Evolutionary conservation across 495 filamentous ascomycete species (phyloP), one percentile per base, ranked within the genome.

Genomic region (Pseudevernia furfuracea): DNA sequence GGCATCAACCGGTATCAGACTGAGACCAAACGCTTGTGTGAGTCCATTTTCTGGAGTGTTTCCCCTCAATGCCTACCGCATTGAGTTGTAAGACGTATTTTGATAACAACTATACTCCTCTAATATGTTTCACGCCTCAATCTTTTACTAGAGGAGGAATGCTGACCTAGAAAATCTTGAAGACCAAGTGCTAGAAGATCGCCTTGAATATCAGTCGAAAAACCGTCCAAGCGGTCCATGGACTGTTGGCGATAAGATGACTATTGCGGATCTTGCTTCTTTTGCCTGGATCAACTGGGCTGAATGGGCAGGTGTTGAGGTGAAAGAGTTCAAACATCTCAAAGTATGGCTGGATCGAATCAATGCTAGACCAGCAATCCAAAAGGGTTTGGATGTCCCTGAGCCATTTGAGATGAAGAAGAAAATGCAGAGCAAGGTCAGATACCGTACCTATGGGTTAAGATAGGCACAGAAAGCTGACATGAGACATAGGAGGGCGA

Each of bases 201-300:
- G 75, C 4, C 75, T 81, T 52, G 65, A 73, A 56, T 74, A 76
- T 48, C 72, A 75, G 53, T 44, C 48, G 10, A 53, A 61, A 30
- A 76, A 10, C 37, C 68, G 67, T 39, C 73, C 66, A 36, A 64
- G 67, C 1, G 75, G 79, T 19, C 79, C 75, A 8, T 78, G 75
- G 55, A 68, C 78, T 8, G 76, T 76, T 5, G 77, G 77, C 2
- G 56, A 69, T 21, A 78, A 76, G 61, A 75, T 76, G 52, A 78
- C 77, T 1, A 76, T 79, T 63, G 77, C 77, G 1, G 77, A 79
- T 63, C 74, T 79, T 48, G 74, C 75, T 12, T 75, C 65, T 46
- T 79, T 69, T 63, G 53, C 70, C 4, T 79, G 77, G 77, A 70
- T 76, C 28, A 74, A 78, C 66, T 64, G 78, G 48, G 68, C 67